Conservation (phyloP, 2,329 filamentous ascomycete genomes). For the Fusarium kyushuense region DNA sequence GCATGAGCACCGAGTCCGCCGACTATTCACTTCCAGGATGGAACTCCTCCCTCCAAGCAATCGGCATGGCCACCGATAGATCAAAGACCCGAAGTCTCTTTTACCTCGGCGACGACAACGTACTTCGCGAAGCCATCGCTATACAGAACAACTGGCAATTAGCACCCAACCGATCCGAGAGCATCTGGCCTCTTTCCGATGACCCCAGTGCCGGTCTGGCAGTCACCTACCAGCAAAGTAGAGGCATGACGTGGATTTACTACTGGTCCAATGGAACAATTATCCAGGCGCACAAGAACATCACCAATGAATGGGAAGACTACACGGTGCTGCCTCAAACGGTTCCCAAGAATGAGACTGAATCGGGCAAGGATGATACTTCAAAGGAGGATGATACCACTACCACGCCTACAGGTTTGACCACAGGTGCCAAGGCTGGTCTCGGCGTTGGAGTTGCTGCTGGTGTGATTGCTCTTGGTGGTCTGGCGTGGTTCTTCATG, state of each 20-base stretch:
- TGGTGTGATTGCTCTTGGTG: background rate
- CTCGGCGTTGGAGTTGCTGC: background rate
- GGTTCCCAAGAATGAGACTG: background rate
- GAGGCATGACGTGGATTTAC: slow-evolving; percentile 5
- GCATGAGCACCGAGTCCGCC: background rate
- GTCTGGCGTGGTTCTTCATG: background rate
- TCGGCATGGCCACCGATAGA: slow-evolving; percentile 6
- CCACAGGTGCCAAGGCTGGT: background rate
- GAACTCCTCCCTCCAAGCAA: background rate
- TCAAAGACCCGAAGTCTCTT: slow-evolving; percentile 1
- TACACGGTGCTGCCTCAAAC: background rate
- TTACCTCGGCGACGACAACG: slow-evolving; percentile 1
- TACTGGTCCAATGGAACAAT: slow-evolving; percentile 4
- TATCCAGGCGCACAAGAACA: slow-evolving; percentile 1
- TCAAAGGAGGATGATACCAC: background rate
- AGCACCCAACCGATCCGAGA: slow-evolving; percentile 4
- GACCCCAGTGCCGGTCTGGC: background rate
- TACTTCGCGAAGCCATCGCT: background rate
- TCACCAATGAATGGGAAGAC: background rate
- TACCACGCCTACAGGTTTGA: background rate
- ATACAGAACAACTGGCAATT: background rate
- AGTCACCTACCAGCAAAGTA: background rate
- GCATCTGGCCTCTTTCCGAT: background rate
- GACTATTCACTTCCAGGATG: background rate
- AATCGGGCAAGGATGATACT: background rate